Evolutionary conservation across 495 filamentous ascomycete genomes (phyloP), one percentile per base, ranked within the genome.

Genomic region (Penicillium goetzii): DNA sequence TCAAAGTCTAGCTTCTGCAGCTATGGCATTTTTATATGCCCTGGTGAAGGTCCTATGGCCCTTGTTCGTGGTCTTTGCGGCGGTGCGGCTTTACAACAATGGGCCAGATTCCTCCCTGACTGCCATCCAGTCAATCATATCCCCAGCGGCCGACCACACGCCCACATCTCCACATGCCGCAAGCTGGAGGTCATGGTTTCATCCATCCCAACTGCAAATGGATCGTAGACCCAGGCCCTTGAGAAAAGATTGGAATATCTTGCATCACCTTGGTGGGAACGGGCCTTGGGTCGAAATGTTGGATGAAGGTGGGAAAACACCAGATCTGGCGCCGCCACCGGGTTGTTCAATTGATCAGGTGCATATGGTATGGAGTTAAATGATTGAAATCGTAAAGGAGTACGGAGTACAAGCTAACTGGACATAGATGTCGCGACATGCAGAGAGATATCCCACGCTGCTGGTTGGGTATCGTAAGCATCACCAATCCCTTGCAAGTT

Each of bases 211-310:
- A 6, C 12, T 11, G 12, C n/a, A 43, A 21, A 3, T 3, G 8
- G 21, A 7, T 17, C 7, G 2, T 12, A 4, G 43, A 4, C 9
- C 4, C 4, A 23, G 21, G 10, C 5, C 10, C 43, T 11, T 25
- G 43, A 25, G 25, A 4, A 47, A 47, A 25, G 10, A 47, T 4
- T 47, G 43, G 43, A 47, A 23, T 5, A 14, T 47, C 9, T 47
- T 47, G 43, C 43, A 47, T 25, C 43, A 47, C 21, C 43, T 47
- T 2, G 43, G 43, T 9, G 43, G 43, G 3, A 47, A 47, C 11
- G 43, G 43, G 12, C 43, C 43, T 25, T 47, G 43, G 43, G 43
- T 47, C 43, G 43, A 47, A 25, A 47, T 23, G 43, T 47, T 25
- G 21, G 43, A 47, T 9, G 19, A 47, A 12, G 9, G 43, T 7